Evolutionary conservation across 2,329 filamentous ascomycete species (phyloP).

Genomic region (Nemania sp.): DNA sequence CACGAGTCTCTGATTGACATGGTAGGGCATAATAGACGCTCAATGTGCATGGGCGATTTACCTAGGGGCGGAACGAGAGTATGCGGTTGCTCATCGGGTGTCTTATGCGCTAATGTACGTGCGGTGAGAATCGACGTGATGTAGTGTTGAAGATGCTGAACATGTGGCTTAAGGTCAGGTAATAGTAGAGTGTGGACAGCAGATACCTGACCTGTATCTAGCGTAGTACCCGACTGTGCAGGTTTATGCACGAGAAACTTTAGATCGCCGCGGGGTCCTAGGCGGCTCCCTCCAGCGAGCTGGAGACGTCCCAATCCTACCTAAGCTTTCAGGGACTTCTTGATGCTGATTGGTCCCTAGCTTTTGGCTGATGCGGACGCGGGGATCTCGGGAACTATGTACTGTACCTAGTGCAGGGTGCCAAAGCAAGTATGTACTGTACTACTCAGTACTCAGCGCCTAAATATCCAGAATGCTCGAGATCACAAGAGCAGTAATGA

Average conservation of each 20-base stretch:
- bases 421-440: background rate
- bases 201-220: background rate
- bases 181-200: background rate
- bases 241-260: background rate
- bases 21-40: background rate
- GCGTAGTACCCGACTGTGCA: background rate
- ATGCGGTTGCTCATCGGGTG: constrained; percentile 8
- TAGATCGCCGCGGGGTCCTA: constrained; percentile 21
- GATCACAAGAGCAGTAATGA: too few relatives aligned
- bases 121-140: background rate
- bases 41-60: background rate
- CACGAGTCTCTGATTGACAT: background rate
- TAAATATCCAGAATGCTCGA: too few relatives aligned
- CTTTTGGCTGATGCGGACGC: background rate
- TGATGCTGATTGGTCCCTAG: constrained; percentile 6
- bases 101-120: constrained; percentile 12
- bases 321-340: constrained; percentile 12
- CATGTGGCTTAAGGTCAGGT: background rate
- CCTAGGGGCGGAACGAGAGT: background rate
- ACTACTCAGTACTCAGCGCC: too few relatives aligned
- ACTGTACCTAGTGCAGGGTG: constrained; percentile 7
- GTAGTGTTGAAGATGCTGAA: background rate
- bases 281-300: background rate
- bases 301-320: constrained; percentile 4
- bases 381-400: constrained; percentile 9